Percentiles rank a stretch among this genome's conserved stretches.
Conservation (phyloP, 306 rosid genomes). For the Quillaja saponaria region DNA sequence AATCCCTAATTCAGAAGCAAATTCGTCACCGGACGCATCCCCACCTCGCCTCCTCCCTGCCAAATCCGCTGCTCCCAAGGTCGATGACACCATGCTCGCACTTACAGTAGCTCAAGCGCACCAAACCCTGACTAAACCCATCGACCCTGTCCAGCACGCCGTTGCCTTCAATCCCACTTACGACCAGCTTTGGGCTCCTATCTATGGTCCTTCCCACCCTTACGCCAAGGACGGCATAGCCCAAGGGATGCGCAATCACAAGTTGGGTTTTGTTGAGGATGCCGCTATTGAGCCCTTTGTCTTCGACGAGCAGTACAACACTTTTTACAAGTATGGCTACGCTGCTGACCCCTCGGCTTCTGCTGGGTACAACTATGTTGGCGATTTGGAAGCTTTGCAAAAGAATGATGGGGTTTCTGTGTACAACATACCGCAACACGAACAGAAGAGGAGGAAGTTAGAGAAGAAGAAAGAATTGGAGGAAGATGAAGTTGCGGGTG, state of each 20-base stretch:
- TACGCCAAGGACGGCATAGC: conserved; percentile 91
- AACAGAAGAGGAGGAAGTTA: conserved; percentile 68
- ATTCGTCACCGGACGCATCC: conserved; percentile 53
- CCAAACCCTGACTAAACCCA: conserved; percentile 47
- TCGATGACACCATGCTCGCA: conserved; percentile 89
- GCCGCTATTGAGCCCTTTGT: conserved; percentile 81
- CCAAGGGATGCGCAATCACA: conserved; percentile 96
- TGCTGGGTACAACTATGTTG: conserved; percentile 66
- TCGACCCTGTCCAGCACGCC: conserved; percentile 76
- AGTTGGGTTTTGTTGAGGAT: conserved; percentile 87
- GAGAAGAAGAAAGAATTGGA: conserved; percentile 51
- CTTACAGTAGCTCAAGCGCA: conserved; percentile 55
- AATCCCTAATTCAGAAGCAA: conserved; percentile 46
- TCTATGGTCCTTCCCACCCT: conserved; percentile 87
- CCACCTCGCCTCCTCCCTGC: conserved; percentile 74
- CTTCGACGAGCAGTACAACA: conserved; percentile 93
- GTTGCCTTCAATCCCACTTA: conserved; percentile 82
- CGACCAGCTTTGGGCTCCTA: conserved; percentile 95
- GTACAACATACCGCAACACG: conserved; percentile 73
- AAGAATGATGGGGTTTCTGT: conserved; percentile 71
- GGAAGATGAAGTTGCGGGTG: conserved; percentile 27
- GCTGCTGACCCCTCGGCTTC: conserved; percentile 93
- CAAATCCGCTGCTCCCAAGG: conserved; percentile 77
- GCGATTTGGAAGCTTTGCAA: conserved; percentile 62
- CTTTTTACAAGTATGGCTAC: conserved; percentile 81